Conservation (phyloP, 345 rosid species). For the Carallia pectinifolia region DNA sequence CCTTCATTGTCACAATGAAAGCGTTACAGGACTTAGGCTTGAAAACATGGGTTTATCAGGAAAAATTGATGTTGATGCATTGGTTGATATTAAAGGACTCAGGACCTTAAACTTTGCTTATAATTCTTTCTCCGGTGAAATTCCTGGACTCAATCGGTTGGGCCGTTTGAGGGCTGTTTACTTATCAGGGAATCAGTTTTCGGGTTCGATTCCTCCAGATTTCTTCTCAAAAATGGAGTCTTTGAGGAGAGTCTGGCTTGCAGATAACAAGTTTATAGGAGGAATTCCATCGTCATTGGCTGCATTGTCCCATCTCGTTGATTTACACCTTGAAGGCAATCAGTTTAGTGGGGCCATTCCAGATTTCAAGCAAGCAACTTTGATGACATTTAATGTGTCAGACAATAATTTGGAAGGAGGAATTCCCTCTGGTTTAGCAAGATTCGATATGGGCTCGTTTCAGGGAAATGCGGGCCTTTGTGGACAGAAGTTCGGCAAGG, state of each 20-base stretch:
- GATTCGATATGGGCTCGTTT: slow-evolving; percentile 43
- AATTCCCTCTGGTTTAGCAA: slow-evolving; percentile 49
- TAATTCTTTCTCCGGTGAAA: slow-evolving; percentile 59
- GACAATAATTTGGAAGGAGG: slow-evolving; percentile 60
- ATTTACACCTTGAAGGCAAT: slow-evolving; percentile 67
- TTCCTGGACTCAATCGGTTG: slow-evolving; percentile 62
- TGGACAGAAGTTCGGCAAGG: slow-evolving; percentile 35
- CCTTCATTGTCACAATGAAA: slow-evolving; percentile 45
- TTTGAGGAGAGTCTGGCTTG: slow-evolving; percentile 62
- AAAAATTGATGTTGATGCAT: slow-evolving; percentile 47
- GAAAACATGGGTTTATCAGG: slow-evolving; percentile 67
- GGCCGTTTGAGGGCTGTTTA: slow-evolving; percentile 45
- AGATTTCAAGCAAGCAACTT: slow-evolving; percentile 25
- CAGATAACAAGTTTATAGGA: slow-evolving; percentile 60
- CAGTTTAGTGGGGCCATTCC: slow-evolving; percentile 63
- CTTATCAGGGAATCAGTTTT: slow-evolving; percentile 61
- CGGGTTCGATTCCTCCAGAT: slow-evolving; percentile 52
- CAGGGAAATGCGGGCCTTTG: slow-evolving; percentile 62
- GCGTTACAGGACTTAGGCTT: slow-evolving; percentile 50
- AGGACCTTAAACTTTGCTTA: slow-evolving; percentile 48
- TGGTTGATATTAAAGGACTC: slow-evolving; percentile 32
- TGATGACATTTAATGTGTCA: slow-evolving; percentile 49
- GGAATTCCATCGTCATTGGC: slow-evolving; percentile 55
- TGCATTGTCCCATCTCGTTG: slow-evolving; percentile 41
- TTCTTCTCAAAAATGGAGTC: slow-evolving; percentile 53